Evolutionary conservation across 2,329 filamentous ascomycete genomes (phyloP).

Genomic region (Calonectria hongkongensis): DNA sequence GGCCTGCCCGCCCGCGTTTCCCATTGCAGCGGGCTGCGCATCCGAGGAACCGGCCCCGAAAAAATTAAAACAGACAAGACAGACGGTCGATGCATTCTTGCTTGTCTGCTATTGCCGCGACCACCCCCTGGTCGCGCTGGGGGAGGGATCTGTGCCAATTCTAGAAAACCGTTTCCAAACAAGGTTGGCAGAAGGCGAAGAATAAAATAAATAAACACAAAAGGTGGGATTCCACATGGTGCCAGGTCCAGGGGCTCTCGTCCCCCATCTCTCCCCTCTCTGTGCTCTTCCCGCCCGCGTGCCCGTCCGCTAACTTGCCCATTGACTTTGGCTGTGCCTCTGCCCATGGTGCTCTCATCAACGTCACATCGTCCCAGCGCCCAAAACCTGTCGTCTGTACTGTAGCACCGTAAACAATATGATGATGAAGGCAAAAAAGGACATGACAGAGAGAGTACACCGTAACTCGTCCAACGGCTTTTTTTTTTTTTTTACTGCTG

Average conservation of each 20-base stretch:
- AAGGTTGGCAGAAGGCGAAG: slow-evolving; percentile 15
- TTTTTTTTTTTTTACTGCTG: slow-evolving; percentile 25
- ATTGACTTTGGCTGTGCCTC: slow-evolving; percentile 27
- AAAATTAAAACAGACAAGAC: neutral
- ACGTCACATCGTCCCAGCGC: slow-evolving; percentile 34
- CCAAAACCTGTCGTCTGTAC: neutral
- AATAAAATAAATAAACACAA: neutral
- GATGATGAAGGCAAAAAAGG: neutral
- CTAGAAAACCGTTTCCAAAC: slow-evolving; percentile 31
- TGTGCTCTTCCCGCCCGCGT: slow-evolving; percentile 16
- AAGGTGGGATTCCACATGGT: slow-evolving; percentile 36
- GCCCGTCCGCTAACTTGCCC: slow-evolving; percentile 8
- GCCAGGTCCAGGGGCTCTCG: slow-evolving; percentile 30
- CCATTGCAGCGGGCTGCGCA: slow-evolving; percentile 28
- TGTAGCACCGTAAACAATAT: neutral
- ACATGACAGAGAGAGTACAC: neutral
- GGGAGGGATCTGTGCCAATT: slow-evolving; percentile 27
- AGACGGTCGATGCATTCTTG: slow-evolving; percentile 1
- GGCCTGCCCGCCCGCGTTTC: slow-evolving; percentile 23
- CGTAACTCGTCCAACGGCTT: slow-evolving; percentile 10
- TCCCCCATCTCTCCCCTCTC: slow-evolving; percentile 1
- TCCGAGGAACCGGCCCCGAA: slow-evolving; percentile 36
- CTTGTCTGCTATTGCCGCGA: neutral
- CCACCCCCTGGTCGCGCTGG: neutral
- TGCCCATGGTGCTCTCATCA: slow-evolving; percentile 21